Base-by-base conservation (phyloP, 2,329 filamentous ascomycete species). In the Aspergillus niger region DNA sequence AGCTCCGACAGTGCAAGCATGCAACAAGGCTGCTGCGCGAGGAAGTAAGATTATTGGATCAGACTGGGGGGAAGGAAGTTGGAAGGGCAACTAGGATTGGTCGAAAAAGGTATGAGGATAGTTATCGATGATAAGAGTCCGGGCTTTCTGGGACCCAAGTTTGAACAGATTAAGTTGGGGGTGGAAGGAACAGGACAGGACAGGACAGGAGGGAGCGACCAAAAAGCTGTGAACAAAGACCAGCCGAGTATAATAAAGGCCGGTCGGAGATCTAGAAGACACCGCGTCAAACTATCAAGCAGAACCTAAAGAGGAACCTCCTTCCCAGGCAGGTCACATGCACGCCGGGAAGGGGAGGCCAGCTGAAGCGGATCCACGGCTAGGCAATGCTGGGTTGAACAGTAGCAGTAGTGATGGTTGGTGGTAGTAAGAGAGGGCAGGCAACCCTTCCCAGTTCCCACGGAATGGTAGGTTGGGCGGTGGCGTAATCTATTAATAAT, bases 11-110 rank as follows among this genome's bases (percentile, higher is more conserved):
- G 53, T 30, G 24, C 62, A 51, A 58, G 52, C 67, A 59, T 61
- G 60, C 59, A 65, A 63, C 65, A 69, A 67, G 71, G 54, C 41
- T 73, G 54, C 41, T 73, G 70, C 65, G 72, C 69, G 72, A 69
- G 63, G 72, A 72, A 61, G 66, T 69, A 69, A 64, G 22, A 10
- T 55, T 41, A 48, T 47, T 58, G 22, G n/a, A 32, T 52, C 44
- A 51, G 32, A 44, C 36, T 32, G 41, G 32, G 11, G 11, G 32
- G 32, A 36, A 36, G 39, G 28, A 10, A 30, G 30, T 10, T 47
- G 53, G 26, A 30, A 30, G 26, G 26, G 26, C 32, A 28, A 50
- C 17, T 50, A 28, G 47, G 47, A 30, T 30, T 50, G 47, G 26
- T 28, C 47, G 47, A 22, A n/a, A 47, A 56, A 32, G 44, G 39